Evolutionary conservation across 2,329 filamentous ascomycete species (phyloP), one percentile per base, ranked within the genome.

Genomic region (Colletotrichum tropicale): DNA sequence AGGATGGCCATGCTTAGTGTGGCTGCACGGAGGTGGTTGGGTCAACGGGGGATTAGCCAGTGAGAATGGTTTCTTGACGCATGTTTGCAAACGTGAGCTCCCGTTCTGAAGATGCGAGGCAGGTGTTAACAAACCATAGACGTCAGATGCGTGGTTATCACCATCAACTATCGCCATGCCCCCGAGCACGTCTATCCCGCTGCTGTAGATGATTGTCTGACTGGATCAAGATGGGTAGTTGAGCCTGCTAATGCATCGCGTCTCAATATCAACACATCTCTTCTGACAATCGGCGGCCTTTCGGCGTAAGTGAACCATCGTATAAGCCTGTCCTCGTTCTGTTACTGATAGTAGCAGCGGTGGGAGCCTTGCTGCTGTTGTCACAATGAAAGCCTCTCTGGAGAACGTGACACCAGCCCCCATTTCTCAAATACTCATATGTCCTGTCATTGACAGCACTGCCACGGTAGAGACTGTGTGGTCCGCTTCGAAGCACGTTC

Each of bases 21-120:
- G 84, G 85, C 83, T 82, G 28, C 85, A 86, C 60, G 85, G 85
- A 26, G 85, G 85, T 7, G 85, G 84, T 4, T 86, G 84, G 84
- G 84, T 82, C 6, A 80, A 84, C 67, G 85, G 85, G 1, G 81
- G 81, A 5, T 66, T 85, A 8, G 79, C 80, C 8, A 84, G 80
- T 67, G 83, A 84, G 10, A 82, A 81, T 12, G 83, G 82, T 38
- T 81, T 85, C 48, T 81, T 82, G 60, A 82, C 81, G 6, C 80
- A 80, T 65, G 74, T 82, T 10, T 85, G 83, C 65, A 71, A 81
- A 28, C 18, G 66, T 74, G 8, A 16, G 43, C 24, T 21, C 18
- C 15, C 13, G 13, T 18, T 58, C 24, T 30, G 0, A 10, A 16
- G 16, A 28, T 24, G 8, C 21, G 4, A 28, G 55, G 55, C 55